Evolutionary conservation across 1,284 basidiomycete genomes (phyloP).

Genomic region (Microbotryomycetes sp.): DNA sequence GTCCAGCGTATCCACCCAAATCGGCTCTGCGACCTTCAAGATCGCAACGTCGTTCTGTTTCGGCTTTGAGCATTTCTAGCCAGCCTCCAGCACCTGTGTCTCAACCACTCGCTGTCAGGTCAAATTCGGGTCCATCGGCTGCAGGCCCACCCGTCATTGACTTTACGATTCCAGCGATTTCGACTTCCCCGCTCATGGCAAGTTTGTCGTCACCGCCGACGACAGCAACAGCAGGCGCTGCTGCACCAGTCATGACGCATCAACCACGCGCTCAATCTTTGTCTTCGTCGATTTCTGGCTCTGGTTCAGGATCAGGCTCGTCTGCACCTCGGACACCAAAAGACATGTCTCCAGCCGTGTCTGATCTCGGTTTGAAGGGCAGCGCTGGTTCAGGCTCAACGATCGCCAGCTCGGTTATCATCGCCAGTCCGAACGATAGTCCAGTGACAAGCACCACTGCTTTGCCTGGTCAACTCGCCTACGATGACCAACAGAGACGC

Average conservation of each 20-base stretch:
- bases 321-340: slow-evolving; percentile 22
- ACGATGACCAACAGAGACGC: neutral
- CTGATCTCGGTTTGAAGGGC: slow-evolving; percentile 13
- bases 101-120: neutral
- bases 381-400: neutral
- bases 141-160: neutral
- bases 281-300: slow-evolving; percentile 22
- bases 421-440: neutral
- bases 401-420: neutral
- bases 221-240: neutral
- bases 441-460: neutral
- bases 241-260: neutral
- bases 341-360: slow-evolving; percentile 17
- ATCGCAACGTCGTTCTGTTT: neutral
- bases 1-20: neutral
- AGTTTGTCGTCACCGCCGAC: slow-evolving; percentile 20
- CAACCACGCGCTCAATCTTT: slow-evolving; percentile 20
- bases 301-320: slow-evolving; percentile 13
- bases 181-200: neutral
- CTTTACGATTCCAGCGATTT: neutral
- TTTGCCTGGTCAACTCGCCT: neutral
- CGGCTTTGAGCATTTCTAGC: neutral
- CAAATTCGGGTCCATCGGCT: neutral
- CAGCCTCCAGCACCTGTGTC: neutral
- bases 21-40: neutral